A percentile compares a stretch with the other conserved stretches of the same genome.
phyloP scores from a whole-genome alignment of 768 basidiomycete species.

The Porpolomopsis calyptriformis region DNA sequence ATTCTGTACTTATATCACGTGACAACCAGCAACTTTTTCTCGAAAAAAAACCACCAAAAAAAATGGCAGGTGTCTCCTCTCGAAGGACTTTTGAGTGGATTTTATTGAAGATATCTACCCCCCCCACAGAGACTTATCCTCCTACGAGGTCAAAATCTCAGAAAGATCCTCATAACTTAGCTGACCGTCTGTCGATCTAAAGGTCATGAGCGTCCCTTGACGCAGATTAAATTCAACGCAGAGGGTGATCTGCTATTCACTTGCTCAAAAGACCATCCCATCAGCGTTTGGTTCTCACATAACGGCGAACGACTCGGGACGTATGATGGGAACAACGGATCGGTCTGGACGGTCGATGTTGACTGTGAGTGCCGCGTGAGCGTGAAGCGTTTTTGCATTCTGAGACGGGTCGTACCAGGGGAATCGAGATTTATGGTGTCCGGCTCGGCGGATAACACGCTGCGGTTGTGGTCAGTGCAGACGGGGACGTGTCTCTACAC shows the following conservation, averaged over 20 bases:
- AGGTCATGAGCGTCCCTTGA: conserved; percentile 96
- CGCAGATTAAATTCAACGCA: conserved; percentile 93
- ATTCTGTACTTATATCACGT: neutral
- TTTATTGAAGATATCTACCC: too few species aligned
- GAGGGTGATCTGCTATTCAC: conserved; percentile 96
- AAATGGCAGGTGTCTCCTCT: too few species aligned
- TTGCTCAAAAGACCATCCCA: conserved; percentile 87
- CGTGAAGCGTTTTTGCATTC: neutral
- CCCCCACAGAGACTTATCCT: conserved; percentile 60
- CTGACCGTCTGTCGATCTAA: conserved; percentile 13
- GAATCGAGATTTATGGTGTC: conserved; percentile 81
- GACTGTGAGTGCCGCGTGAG: conserved; percentile 59
- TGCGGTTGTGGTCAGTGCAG: conserved; percentile 82
- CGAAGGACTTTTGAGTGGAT: too few species aligned
- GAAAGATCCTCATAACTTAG: neutral
- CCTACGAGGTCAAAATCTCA: conserved; percentile 42
- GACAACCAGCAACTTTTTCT: neutral
- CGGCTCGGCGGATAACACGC: conserved; percentile 88
- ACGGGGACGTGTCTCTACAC: conserved; percentile 87
- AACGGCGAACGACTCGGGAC: conserved; percentile 97
- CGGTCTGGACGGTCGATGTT: conserved; percentile 93
- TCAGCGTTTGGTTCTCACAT: conserved; percentile 96
- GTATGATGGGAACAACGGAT: conserved; percentile 91
- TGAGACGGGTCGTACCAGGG: conserved; percentile 29
- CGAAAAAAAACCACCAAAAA: too few species aligned